Evolutionary conservation across 2,329 filamentous ascomycete species (phyloP).

Genomic region (Clathrospora elynae): DNA sequence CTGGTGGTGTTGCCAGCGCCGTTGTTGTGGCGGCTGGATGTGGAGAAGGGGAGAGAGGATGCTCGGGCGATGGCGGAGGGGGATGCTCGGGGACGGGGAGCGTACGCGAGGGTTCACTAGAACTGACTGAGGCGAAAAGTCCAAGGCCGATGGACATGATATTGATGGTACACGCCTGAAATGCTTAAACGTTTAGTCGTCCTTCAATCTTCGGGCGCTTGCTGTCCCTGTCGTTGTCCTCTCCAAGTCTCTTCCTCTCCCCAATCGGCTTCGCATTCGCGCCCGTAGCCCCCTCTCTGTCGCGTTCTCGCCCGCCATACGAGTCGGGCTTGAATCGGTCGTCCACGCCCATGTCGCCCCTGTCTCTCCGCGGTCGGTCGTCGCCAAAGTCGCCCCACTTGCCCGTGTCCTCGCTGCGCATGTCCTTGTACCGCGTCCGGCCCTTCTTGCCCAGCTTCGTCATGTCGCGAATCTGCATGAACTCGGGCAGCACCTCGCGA

Average conservation of each 20-base stretch:
- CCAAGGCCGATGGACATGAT: conserved; percentile 1
- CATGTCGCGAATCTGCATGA: conserved; percentile 91
- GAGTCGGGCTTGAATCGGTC: conserved; percentile 72
- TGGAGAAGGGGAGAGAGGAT: conserved; percentile 59
- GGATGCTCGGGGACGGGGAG: conserved; percentile 20
- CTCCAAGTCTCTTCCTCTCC: conserved; percentile 59
- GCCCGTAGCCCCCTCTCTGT: conserved; percentile 61
- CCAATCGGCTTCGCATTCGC: conserved; percentile 74
- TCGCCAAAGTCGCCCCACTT: conserved; percentile 74
- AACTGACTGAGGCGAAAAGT: conserved; percentile 8
- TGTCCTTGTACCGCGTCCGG: conserved; percentile 84
- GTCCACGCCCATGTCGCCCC: conserved; percentile 58
- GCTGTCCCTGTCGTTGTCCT: conserved; percentile 48
- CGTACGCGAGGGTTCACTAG: conserved; percentile 26
- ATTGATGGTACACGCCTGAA: conserved; percentile 10
- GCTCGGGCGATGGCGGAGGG: conserved; percentile 33
- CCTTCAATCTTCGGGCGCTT: conserved; percentile 53
- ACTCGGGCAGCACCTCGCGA: conserved; percentile 82
- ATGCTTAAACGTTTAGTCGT: conserved; percentile 13
- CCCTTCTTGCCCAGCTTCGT: conserved; percentile 93
- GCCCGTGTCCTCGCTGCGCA: conserved; percentile 89
- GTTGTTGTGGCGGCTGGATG: conserved; percentile 78
- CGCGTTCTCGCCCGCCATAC: conserved; percentile 43
- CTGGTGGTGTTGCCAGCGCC: conserved; percentile 79
- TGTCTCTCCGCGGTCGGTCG: conserved; percentile 46